Base-by-base conservation (phyloP, 176 grass and related monocot species). In the Stipa capillata region DNA sequence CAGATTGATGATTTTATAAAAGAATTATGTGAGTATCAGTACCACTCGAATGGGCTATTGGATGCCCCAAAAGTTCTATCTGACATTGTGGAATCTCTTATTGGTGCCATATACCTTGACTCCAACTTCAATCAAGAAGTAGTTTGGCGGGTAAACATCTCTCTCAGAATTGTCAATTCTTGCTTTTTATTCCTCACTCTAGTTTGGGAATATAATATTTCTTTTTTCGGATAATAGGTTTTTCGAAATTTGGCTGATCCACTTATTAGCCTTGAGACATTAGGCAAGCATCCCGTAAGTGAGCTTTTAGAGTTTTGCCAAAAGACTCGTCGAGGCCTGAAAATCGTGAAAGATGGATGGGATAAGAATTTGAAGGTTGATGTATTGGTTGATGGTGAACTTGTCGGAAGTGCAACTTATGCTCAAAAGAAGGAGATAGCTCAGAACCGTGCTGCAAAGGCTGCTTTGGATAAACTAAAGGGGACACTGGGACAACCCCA, bases 261-360 rank as follows among this genome's bases (percentile, higher is more conserved):
- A 57, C 72, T 94, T 62, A 87, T 94, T 54, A 87, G 65, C 39
- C 44, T 37, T 0, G 80, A 91, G 81, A 95, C 84, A 69, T 78
- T 95, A 78, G 77, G 86, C 11, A 91, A 54, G 52, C 92, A 95
- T 42, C 92, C 89, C 2, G 74, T 95, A 24, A 83, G 57, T 0
- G 89, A 95, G 65, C 89, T 95, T n/a, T 69, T 87, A 37, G 89
- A 91, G 53, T 79, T 91, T 7, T 91, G 86, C 42, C 92, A 94
- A 51, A 91, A 94, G 44, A 69, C 64, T 33, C 52, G 31, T 0
- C 42, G 54, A 40, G 60, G 43, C 6, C 45, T 91, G 2, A 91
- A 85, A 59, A 79, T 91, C 15, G 10, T 36, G 45, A 83, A 89
- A 59, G 77, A 85, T 33, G 74, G 72, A 65, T 94, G 86, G 86